These are phyloP conservation scores for Claviceps sorghi DNA, from an alignment of 2,329 filamentous ascomycete genomes.

Conservation along the genomic window DNA sequence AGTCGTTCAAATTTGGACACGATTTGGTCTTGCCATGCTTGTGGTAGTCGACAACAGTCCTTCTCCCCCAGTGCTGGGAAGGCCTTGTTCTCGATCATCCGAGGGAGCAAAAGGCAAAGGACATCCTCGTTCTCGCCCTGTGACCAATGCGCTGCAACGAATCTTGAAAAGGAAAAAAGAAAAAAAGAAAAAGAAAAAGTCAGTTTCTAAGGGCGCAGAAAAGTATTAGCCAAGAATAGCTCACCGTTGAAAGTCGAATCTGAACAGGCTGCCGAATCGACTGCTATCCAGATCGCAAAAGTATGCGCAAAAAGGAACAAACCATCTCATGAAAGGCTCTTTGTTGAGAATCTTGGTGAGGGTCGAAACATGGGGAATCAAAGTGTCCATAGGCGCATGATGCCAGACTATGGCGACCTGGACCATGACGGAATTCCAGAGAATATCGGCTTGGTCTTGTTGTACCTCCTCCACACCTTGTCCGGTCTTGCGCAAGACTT, in stretches of 20 bases:
- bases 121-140: slow-evolving; percentile 49
- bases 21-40: slow-evolving; percentile 61
- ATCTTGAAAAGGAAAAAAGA: slow-evolving; percentile 41
- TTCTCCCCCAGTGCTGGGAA: slow-evolving; percentile 39
- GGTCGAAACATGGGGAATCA: slow-evolving; percentile 54
- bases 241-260: slow-evolving; percentile 68
- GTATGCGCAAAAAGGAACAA: slow-evolving; percentile 73
- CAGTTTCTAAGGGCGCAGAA: slow-evolving; percentile 4
- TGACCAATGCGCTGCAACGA: slow-evolving; percentile 61
- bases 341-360: slow-evolving; percentile 51
- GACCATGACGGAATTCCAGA: slow-evolving; percentile 46
- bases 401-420: slow-evolving; percentile 55
- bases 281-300: slow-evolving; percentile 59
- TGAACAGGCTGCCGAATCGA: slow-evolving; percentile 64
- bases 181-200: slow-evolving; percentile 1
- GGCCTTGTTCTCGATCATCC: slow-evolving; percentile 41
- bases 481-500: slow-evolving; percentile 34
- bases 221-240: slow-evolving; percentile 4
- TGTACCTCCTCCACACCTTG: slow-evolving; percentile 22
- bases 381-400: slow-evolving; percentile 61
- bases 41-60: slow-evolving; percentile 42
- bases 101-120: slow-evolving; percentile 53
- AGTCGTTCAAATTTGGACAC: slow-evolving; percentile 53
- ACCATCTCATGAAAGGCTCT: slow-evolving; percentile 53
- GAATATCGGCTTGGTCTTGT: slow-evolving; percentile 21